Evolutionary conservation across 2,329 filamentous ascomycete genomes (phyloP), one percentile per base, ranked within the genome.

Genomic region (Penicillium sp.): DNA sequence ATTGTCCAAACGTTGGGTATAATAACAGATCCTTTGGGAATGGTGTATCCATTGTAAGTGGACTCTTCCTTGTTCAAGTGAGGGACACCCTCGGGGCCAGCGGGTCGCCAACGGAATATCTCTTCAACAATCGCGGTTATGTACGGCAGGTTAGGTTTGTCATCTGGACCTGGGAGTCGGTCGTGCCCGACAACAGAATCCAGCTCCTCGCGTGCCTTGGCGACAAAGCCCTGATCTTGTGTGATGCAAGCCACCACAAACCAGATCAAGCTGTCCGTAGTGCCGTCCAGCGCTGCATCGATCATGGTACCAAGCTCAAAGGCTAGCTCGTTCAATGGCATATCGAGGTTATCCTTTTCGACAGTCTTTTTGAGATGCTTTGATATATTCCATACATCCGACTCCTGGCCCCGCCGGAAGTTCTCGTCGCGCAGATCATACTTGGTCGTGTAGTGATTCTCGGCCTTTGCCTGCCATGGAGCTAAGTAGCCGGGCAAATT

Each of bases 401-500:
- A 44, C 25, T 44, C 41, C 25, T 29, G 41, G 16, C 41, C 41
- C 16, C 9, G 25, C 41, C 25, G 41, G 16, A 44, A 44, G 41
- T 44, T 44, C 13, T 44, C 11, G 9, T 29, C 25, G 1, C 41
- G 41, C 16, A 44, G 16, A 44, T 44, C 25, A 44, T 29, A 27
- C 16, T 44, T 44, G 9, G 16, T 49, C 4, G 34, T 39, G 23
- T 48, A 55, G 25, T 57, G 49, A n/a, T 57, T 60, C 29, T 67
- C 62, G 5, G 51, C 66, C n/a, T 55, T 50, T 36, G 48, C 52
- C 43, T 80, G 80, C 80, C 79, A 82, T 2, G 76, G 75, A 0
- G 79, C 78, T 7, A 81, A 63, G 5, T 68, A 61, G 46, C 75
- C 67, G 0, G 81, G 81, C 0, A 82, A 53, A 45, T 78, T 65